A percentile compares a stretch with the other conserved stretches of the same genome.
Conservation (phyloP, 495 filamentous ascomycete genomes). For the Penicillium dipodomyicola region DNA sequence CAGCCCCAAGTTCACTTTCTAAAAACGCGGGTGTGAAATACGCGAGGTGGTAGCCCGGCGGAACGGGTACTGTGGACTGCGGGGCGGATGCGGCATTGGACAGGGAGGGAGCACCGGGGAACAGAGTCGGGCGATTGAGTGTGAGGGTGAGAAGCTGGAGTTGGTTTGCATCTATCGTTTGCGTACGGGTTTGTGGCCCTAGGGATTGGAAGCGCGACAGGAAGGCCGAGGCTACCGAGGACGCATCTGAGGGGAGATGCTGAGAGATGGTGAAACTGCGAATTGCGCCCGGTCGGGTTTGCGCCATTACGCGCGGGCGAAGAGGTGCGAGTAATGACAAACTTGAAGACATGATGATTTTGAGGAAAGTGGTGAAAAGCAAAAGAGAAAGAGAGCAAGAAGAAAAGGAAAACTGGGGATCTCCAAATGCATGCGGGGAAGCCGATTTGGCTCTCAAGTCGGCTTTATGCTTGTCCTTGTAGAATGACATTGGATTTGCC, state of each 20-base stretch:
- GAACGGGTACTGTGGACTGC: constrained; percentile 45
- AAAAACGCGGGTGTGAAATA: constrained; percentile 66
- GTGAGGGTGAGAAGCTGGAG: constrained; percentile 55
- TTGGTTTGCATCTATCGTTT: constrained; percentile 57
- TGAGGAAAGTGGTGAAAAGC: not conserved
- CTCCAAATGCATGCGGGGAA: constrained; percentile 16
- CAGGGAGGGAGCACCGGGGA: constrained; percentile 29
- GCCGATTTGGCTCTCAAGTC: constrained; percentile 11
- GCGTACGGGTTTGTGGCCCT: constrained; percentile 44
- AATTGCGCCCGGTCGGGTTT: constrained; percentile 1
- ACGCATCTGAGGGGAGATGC: constrained; percentile 17
- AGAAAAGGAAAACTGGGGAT: not conserved
- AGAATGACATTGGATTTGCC: not conserved
- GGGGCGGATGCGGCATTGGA: constrained; percentile 26
- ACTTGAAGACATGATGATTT: not conserved
- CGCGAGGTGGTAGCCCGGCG: constrained; percentile 67
- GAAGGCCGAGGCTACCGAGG: constrained; percentile 43
- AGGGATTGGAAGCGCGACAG: constrained; percentile 42
- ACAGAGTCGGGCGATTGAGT: constrained; percentile 47
- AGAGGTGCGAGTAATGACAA: not conserved
- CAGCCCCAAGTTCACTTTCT: constrained; percentile 53
- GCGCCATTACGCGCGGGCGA: constrained; percentile 1
- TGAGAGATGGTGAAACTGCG: constrained; percentile 5
- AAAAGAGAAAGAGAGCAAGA: not conserved
- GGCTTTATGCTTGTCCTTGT: constrained; percentile 6